phyloP scores from a whole-genome alignment of 2,329 filamentous ascomycete genomes.

The Coniochaeta ligniaria region DNA sequence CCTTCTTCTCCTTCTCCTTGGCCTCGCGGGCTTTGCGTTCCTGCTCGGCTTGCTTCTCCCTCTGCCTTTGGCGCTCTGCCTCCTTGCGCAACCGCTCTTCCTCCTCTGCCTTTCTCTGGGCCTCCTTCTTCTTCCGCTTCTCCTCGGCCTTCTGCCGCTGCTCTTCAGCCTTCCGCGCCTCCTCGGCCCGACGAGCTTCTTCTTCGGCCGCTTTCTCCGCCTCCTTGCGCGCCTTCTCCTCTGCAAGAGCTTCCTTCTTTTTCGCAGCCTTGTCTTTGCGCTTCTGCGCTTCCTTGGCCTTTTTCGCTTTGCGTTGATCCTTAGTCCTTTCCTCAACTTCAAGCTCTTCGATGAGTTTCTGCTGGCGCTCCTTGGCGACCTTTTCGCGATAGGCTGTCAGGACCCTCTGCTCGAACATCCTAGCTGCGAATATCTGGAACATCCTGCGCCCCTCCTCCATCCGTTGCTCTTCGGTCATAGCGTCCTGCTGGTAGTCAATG shows the following conservation, averaged over 20 bases:
- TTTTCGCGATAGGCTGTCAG: conserved; percentile 97
- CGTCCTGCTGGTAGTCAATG: conserved; percentile 58
- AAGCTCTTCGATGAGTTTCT: conserved; percentile 84
- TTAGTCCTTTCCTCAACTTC: conserved; percentile 75
- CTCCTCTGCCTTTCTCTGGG: conserved; percentile 82
- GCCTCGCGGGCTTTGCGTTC: conserved; percentile 78
- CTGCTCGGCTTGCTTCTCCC: conserved; percentile 75
- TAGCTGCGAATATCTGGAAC: conserved; percentile 96
- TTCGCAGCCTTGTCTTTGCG: conserved; percentile 88
- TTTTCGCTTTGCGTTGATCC: conserved; percentile 80
- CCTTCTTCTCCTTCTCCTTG: conserved; percentile 75
- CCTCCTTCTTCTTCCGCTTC: conserved; percentile 84
- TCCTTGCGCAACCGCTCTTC: conserved; percentile 82
- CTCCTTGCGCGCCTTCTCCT: conserved; percentile 81
- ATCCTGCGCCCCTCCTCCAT: conserved; percentile 98
- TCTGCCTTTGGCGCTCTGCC: conserved; percentile 74
- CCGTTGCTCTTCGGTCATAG: conserved; percentile 95
- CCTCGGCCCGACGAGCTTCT: conserved; percentile 64
- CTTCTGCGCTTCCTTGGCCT: conserved; percentile 88
- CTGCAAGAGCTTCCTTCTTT: conserved; percentile 83
- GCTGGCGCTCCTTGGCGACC: conserved; percentile 85
- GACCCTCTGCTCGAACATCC: conserved; percentile 98
- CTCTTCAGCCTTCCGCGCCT: conserved; percentile 75
- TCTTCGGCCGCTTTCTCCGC: conserved; percentile 87
- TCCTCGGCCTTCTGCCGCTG: conserved; percentile 78